A percentile compares a stretch with the other conserved stretches of the same genome.
Evolutionary conservation across 73 alveolate species (phyloP).

Genomic region (Paramecium pentaurelia): DNA sequence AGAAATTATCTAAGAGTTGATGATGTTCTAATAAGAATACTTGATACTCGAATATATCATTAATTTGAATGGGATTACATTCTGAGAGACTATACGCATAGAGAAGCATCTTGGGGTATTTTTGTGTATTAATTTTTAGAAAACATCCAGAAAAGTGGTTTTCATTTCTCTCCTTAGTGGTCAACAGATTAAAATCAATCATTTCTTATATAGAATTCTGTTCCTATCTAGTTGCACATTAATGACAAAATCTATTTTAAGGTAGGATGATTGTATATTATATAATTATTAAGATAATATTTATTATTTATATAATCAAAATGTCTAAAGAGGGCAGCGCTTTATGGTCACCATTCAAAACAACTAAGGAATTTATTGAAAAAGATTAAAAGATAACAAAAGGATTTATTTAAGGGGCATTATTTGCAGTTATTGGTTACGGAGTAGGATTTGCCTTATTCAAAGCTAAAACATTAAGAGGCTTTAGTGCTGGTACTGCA

Average conservation of each 20-base stretch:
- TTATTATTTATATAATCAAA: not conserved
- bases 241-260: not conserved
- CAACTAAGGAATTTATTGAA: not conserved
- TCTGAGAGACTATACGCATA: conserved; percentile 36
- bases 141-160: conserved; percentile 32
- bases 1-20: conserved; percentile 96
- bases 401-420: conserved; percentile 1
- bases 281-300: not conserved
- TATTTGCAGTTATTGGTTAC: not conserved
- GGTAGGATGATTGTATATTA: not conserved
- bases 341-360: conserved; percentile 13
- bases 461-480: conserved; percentile 11
- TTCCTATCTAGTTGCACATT: not conserved
- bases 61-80: conserved; percentile 83
- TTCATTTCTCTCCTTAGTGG: conserved; percentile 48
- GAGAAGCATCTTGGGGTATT: conserved; percentile 52
- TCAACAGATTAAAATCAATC: not conserved
- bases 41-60: conserved; percentile 96
- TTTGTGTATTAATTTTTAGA: not conserved
- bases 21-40: conserved; percentile 92
- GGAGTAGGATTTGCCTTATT: conserved; percentile 11
- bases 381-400: conserved; percentile 24
- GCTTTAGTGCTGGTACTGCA: conserved; percentile 19
- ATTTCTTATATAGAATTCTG: not conserved
- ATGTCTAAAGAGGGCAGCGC: not conserved